phyloP scores from a whole-genome alignment of 768 basidiomycete species.

The Cantharellus anzutake region DNA sequence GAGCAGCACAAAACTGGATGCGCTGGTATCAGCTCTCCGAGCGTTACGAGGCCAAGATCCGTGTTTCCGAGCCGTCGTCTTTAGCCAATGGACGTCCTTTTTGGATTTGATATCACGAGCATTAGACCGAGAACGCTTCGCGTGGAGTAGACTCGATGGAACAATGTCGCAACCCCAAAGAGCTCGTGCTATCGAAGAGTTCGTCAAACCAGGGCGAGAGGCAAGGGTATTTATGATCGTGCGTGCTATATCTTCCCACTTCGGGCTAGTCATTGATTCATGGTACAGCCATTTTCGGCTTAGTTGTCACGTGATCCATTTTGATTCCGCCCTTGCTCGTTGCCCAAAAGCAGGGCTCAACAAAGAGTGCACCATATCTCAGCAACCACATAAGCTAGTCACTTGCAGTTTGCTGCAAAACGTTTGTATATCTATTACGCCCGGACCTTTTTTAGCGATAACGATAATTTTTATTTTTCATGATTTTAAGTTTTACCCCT shows the following conservation, averaged over 20 bases:
- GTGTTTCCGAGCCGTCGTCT: constrained; percentile 65
- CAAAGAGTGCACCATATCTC: too few relatives aligned
- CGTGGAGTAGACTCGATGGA: constrained; percentile 75
- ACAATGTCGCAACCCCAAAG: constrained; percentile 78
- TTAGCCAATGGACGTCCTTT: constrained; percentile 82
- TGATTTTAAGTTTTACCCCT: too few relatives aligned
- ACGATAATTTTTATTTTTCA: too few relatives aligned
- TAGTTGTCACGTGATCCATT: too few relatives aligned
- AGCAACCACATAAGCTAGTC: too few relatives aligned
- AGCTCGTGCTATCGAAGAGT: constrained; percentile 52
- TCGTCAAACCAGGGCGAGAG: constrained; percentile 45
- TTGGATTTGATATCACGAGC: constrained; percentile 60
- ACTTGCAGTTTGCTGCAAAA: too few relatives aligned
- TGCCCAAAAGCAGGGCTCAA: too few relatives aligned
- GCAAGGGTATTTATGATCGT: constrained; percentile 54
- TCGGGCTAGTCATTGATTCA: constrained; percentile 17
- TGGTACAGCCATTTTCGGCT: too few relatives aligned
- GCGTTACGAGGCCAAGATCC: constrained; percentile 45
- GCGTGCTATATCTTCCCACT: not conserved
- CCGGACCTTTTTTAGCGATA: too few relatives aligned
- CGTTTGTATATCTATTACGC: too few relatives aligned
- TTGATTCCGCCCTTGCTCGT: too few relatives aligned
- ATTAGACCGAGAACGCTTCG: constrained; percentile 46
- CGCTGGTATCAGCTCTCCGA: constrained; percentile 57
- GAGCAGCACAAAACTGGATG: constrained; percentile 82